A percentile compares a stretch with the other conserved stretches of the same genome.
phyloP scores from a whole-genome alignment of 2,329 filamentous ascomycete species.

The Aureobasidium sp. region DNA sequence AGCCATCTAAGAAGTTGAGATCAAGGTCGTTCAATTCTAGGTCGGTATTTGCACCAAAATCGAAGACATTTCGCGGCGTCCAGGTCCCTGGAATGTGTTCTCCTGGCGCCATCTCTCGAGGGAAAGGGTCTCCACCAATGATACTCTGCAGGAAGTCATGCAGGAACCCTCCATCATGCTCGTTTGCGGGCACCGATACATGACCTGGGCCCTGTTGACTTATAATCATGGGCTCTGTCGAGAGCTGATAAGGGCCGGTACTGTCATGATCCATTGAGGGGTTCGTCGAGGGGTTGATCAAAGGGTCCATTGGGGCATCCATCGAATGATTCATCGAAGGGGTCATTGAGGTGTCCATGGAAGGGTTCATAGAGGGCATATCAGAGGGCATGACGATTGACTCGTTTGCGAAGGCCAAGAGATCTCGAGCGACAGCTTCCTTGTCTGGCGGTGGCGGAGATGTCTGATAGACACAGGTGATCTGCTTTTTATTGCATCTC shows the following conservation, averaged over 20 bases:
- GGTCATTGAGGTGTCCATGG: not conserved
- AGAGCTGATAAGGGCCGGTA: not conserved
- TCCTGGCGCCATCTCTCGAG: not conserved
- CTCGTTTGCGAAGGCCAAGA: slow-evolving; percentile 2
- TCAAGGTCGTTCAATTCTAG: slow-evolving; percentile 41
- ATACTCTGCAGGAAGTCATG: slow-evolving; percentile 18
- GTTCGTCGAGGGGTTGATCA: too few relatives aligned
- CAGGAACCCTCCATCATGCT: not conserved
- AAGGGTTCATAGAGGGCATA: not conserved
- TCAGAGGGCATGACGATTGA: not conserved
- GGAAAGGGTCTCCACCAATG: slow-evolving; percentile 9
- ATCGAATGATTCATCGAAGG: too few relatives aligned
- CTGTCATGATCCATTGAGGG: not conserved
- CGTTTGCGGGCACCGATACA: slow-evolving; percentile 4
- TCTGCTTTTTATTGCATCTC: slow-evolving; percentile 44
- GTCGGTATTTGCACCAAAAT: slow-evolving; percentile 40
- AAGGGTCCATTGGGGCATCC: too few relatives aligned
- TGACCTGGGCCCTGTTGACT: not conserved
- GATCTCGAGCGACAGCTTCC: slow-evolving; percentile 6
- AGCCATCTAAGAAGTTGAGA: slow-evolving; percentile 39
- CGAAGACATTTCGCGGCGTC: slow-evolving; percentile 40
- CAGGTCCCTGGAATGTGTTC: slow-evolving; percentile 28
- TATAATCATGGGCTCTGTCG: slow-evolving; percentile 5
- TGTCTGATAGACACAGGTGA: slow-evolving; percentile 36
- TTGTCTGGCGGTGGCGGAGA: slow-evolving; percentile 9